Evolutionary conservation across 2,329 filamentous ascomycete species (phyloP).

Genomic region (Mycosphaerelloides madeirae): DNA sequence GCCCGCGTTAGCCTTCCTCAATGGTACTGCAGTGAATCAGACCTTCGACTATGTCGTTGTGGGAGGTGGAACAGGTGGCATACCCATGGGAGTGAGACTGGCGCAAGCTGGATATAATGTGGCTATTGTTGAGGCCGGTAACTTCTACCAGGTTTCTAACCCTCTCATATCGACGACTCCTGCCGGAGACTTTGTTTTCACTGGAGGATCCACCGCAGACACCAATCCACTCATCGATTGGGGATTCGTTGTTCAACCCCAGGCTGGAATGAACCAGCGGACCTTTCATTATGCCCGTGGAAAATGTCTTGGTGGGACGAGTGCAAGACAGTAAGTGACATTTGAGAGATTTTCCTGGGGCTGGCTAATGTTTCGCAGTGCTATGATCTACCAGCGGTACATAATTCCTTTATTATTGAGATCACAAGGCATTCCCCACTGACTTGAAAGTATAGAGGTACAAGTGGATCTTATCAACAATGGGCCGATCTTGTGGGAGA

Average conservation of each 20-base stretch:
- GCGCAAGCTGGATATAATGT: conserved; percentile 3
- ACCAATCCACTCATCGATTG: conserved; percentile 28
- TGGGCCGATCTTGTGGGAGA: conserved; percentile 37
- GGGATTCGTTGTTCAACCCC: conserved; percentile 23
- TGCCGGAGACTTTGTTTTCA: not conserved
- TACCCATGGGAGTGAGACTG: conserved; percentile 1
- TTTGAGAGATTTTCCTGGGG: not conserved
- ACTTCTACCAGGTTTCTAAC: conserved; percentile 23
- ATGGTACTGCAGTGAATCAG: no score
- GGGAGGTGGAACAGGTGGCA: conserved; percentile 7
- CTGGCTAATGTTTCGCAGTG: no score
- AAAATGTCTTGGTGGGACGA: conserved; percentile 25
- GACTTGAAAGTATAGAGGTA: not conserved
- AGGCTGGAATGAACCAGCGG: conserved; percentile 10
- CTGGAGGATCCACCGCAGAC: conserved; percentile 3
- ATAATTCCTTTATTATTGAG: not conserved
- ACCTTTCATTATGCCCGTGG: conserved; percentile 26
- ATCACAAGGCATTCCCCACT: not conserved
- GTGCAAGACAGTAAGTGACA: conserved; percentile 24
- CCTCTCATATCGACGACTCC: conserved; percentile 13
- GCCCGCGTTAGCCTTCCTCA: no score
- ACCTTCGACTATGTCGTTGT: conserved; percentile 10
- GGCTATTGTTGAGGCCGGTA: conserved; percentile 21
- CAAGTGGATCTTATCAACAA: conserved; percentile 25
- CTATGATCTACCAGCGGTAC: not conserved